Percentiles rank a stretch among this genome's conserved stretches.
Conservation (phyloP, 257 asterid genomes). For the Plantago elongata region DNA sequence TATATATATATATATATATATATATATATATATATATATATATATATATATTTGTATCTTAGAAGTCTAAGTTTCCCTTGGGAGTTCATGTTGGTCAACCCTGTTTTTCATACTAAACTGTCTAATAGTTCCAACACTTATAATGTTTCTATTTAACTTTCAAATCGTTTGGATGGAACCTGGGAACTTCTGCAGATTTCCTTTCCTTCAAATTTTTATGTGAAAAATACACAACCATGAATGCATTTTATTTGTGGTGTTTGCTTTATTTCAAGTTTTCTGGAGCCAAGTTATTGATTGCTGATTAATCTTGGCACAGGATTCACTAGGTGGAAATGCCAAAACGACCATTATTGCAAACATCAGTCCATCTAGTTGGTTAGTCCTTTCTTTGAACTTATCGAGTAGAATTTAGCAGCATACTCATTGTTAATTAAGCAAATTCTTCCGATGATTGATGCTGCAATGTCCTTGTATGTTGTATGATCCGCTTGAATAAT, state of each 20-base stretch:
- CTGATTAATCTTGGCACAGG: constrained; percentile 39
- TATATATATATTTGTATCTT: no score
- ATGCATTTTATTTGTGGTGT: not conserved
- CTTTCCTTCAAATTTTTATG: not conserved
- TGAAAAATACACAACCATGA: not conserved
- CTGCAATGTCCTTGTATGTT: not conserved
- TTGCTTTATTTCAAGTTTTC: not conserved
- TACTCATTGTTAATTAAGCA: constrained; percentile 15
- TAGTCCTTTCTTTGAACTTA: constrained; percentile 20
- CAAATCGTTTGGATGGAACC: not conserved
- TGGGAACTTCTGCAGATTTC: not conserved
- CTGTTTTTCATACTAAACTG: not conserved
- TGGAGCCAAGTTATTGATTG: constrained; percentile 10
- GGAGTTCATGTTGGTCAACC: not conserved
- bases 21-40: no score
- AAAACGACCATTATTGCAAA: constrained; percentile 93
- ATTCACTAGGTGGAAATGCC: constrained; percentile 97
- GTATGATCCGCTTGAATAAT: no score
- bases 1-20: no score
- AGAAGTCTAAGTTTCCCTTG: not conserved
- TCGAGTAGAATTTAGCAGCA: not conserved
- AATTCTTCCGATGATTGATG: not conserved
- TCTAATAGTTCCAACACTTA: not conserved
- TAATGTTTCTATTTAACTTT: no score
- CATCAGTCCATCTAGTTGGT: constrained; percentile 86